These are phyloP conservation scores for Singerocomus inundabilis DNA, from an alignment of 1,284 basidiomycete species.

Conservation along the genomic window DNA sequence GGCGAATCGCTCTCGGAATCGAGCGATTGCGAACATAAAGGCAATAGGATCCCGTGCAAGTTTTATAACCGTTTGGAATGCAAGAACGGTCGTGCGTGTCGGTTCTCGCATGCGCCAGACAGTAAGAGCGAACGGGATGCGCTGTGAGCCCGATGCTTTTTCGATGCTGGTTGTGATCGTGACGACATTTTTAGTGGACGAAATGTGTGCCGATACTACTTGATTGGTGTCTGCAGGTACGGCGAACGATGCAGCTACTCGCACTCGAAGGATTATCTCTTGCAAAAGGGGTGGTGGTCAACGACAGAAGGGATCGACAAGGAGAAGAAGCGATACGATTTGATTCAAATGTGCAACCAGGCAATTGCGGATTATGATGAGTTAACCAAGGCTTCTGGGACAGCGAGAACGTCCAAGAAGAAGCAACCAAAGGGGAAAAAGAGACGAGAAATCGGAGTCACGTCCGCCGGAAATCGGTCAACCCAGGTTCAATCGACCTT, in stretches of 20 bases:
- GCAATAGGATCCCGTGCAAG: conserved; percentile 49
- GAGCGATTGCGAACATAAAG: conserved; percentile 48
- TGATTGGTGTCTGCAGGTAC: conserved; percentile 38
- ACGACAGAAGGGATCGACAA: conserved; percentile 11
- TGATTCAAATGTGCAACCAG: conserved; percentile 6
- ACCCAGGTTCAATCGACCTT: neutral
- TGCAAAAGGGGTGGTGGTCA: conserved; percentile 35
- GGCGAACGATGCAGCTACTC: conserved; percentile 37
- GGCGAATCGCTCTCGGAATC: conserved; percentile 41
- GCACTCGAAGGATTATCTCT: conserved; percentile 36
- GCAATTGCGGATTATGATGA: neutral
- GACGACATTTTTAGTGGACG: conserved; percentile 28
- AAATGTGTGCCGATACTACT: conserved; percentile 40
- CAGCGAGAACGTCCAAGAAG: conserved; percentile 1
- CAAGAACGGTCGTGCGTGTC: conserved; percentile 38
- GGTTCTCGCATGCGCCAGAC: conserved; percentile 51
- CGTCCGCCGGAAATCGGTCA: neutral
- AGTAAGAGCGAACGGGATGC: conserved; percentile 49
- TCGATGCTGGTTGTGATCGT: neutral
- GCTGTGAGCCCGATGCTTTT: conserved; percentile 37
- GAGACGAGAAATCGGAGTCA: neutral
- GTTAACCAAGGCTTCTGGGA: neutral
- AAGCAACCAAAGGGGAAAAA: conserved; percentile 7
- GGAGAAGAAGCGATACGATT: conserved; percentile 3
- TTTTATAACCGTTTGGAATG: conserved; percentile 53